phyloP scores from a whole-genome alignment of 176 grass and related monocot genomes.

The Metroxylon sagu region DNA sequence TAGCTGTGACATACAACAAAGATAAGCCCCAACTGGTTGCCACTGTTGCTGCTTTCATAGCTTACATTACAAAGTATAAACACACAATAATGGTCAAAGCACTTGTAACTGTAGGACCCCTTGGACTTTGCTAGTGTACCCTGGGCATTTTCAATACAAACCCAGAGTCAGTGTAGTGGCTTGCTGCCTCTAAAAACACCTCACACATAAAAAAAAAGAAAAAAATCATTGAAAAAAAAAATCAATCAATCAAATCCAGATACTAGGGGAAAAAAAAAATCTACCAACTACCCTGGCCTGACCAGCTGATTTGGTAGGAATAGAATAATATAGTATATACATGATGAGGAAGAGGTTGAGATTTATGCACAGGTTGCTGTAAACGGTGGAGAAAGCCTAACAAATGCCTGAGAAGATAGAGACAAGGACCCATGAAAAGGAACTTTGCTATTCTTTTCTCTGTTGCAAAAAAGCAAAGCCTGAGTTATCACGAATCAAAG shows the following conservation, averaged over 20 bases:
- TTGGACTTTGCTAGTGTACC: slow-evolving; percentile 14
- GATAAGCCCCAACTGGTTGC: too few species aligned
- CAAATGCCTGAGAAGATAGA: not conserved
- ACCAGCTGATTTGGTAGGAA: slow-evolving; percentile 21
- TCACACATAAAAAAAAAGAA: slow-evolving; percentile 21
- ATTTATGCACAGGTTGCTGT: slow-evolving; percentile 37
- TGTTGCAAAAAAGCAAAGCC: slow-evolving; percentile 91
- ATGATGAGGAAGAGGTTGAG: slow-evolving; percentile 8
- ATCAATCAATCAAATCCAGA: slow-evolving; percentile 53
- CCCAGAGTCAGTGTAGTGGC: slow-evolving; percentile 25
- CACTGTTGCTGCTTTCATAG: not conserved
- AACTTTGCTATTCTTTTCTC: slow-evolving; percentile 41
- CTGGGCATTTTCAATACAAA: slow-evolving; percentile 58
- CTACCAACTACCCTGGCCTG: slow-evolving; percentile 30
- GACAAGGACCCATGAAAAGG: not conserved
- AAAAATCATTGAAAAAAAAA: slow-evolving; percentile 20
- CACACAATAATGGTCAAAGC: slow-evolving; percentile 15
- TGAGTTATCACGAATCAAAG: slow-evolving; percentile 64
- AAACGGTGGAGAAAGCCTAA: slow-evolving; percentile 13
- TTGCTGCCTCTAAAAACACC: slow-evolving; percentile 38
- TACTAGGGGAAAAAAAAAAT: slow-evolving; percentile 21
- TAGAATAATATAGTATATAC: slow-evolving; percentile 46
- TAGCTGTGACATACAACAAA: too few species aligned
- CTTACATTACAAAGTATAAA: slow-evolving; percentile 29
- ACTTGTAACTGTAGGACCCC: slow-evolving; percentile 26